Evolutionary conservation across 306 rosid species (phyloP).

Genomic region (Begonia fuchsioides): DNA sequence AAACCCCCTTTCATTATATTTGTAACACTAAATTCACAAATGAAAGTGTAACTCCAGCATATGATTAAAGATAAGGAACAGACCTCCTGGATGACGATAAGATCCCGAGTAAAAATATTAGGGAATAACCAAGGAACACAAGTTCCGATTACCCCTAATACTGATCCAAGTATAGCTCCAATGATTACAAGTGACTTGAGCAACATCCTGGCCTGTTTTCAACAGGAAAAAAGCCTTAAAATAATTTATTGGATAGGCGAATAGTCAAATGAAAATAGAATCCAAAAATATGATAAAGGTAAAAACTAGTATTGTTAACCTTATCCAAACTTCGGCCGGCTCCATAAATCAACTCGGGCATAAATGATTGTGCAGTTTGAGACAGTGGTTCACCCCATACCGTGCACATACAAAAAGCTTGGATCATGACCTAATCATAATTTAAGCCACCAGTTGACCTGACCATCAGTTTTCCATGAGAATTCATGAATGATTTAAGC

Average conservation of each 20-base stretch:
- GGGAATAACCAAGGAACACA: conserved; percentile 70
- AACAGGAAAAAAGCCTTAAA: conserved; percentile 8
- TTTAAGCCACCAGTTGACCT: conserved; percentile 10
- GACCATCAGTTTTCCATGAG: conserved; percentile 10
- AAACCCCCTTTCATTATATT: too few species aligned
- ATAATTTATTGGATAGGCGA: conserved; percentile 11
- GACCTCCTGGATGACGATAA: conserved; percentile 60
- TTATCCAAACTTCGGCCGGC: conserved; percentile 43
- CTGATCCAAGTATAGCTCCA: conserved; percentile 54
- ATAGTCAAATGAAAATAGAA: conserved; percentile 1
- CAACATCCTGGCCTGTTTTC: conserved; percentile 54
- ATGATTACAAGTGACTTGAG: conserved; percentile 62
- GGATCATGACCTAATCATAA: conserved; percentile 71
- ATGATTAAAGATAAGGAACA: conserved; percentile 13
- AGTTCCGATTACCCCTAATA: conserved; percentile 65
- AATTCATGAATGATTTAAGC: conserved; percentile 5
- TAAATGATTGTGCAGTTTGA: conserved; percentile 92
- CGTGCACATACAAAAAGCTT: conserved; percentile 58
- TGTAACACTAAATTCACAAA: background rate
- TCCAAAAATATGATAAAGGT: background rate
- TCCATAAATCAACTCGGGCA: conserved; percentile 76
- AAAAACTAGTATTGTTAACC: conserved; percentile 28
- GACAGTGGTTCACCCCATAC: conserved; percentile 98
- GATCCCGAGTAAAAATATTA: conserved; percentile 59
- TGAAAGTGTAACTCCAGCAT: background rate